phyloP scores from a whole-genome alignment of 2,329 filamentous ascomycete genomes.

The Dactylellina parvicollis region DNA sequence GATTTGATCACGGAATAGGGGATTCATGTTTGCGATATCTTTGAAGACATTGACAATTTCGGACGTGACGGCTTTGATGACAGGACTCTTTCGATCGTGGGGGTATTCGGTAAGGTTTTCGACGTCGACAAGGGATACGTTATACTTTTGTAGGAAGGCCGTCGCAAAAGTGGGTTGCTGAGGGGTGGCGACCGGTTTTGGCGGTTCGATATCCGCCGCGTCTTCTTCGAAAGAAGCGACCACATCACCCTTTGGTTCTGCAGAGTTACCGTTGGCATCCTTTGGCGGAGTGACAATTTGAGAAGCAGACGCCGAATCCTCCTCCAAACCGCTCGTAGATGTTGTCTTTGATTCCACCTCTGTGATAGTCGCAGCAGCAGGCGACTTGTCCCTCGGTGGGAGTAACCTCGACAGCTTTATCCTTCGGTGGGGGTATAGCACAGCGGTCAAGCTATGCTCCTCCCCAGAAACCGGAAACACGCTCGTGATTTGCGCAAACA shows the following conservation, averaged over 20 bases:
- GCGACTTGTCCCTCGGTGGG: slow-evolving; percentile 67
- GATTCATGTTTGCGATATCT: slow-evolving; percentile 92
- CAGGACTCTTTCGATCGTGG: slow-evolving; percentile 86
- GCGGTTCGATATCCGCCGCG: slow-evolving; percentile 67
- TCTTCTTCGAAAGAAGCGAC: slow-evolving; percentile 96
- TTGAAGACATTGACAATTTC: slow-evolving; percentile 99
- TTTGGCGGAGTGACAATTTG: slow-evolving; percentile 70
- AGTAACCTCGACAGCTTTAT: slow-evolving; percentile 89
- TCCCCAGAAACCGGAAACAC: slow-evolving; percentile 91
- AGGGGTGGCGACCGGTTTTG: slow-evolving; percentile 58
- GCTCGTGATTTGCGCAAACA: slow-evolving; percentile 91
- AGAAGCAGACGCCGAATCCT: slow-evolving; percentile 66
- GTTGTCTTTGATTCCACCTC: slow-evolving; percentile 59
- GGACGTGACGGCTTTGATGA: slow-evolving; percentile 90
- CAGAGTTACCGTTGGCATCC: slow-evolving; percentile 45
- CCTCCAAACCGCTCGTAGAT: slow-evolving; percentile 65
- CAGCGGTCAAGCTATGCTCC: slow-evolving; percentile 84
- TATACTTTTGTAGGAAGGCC: slow-evolving; percentile 87
- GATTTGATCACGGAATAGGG: slow-evolving; percentile 94
- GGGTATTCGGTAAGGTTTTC: slow-evolving; percentile 91
- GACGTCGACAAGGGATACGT: slow-evolving; percentile 93
- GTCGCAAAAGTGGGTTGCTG: slow-evolving; percentile 64
- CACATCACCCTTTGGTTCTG: slow-evolving; percentile 83
- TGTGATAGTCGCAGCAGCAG: slow-evolving; percentile 61
- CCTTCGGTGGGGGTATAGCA: slow-evolving; percentile 92